Conservation (phyloP, 2,329 filamentous ascomycete species). For the Graphilbum sp. region DNA sequence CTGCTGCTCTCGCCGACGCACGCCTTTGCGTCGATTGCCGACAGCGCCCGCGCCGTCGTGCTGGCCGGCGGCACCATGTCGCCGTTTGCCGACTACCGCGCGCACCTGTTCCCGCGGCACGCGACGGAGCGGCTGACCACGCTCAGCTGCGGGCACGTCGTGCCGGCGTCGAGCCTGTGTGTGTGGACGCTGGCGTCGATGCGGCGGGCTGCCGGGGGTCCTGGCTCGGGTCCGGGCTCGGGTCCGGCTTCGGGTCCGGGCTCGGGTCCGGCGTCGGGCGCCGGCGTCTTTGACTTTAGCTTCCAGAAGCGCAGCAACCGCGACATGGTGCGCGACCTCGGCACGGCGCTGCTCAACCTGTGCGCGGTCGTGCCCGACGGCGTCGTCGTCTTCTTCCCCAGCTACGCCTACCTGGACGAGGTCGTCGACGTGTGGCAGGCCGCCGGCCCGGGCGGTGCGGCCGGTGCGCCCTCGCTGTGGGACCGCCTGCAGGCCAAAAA, state of each 20-base stretch:
- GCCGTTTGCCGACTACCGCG: slow-evolving; percentile 78
- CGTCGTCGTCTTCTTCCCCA: slow-evolving; percentile 88
- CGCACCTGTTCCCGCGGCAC: slow-evolving; percentile 71
- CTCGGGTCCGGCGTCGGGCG: slow-evolving; percentile 12
- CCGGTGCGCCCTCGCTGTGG: slow-evolving; percentile 28
- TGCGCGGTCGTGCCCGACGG: slow-evolving; percentile 69
- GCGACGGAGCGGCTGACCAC: slow-evolving; percentile 49
- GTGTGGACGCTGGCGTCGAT: slow-evolving; percentile 63
- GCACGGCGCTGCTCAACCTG: slow-evolving; percentile 53
- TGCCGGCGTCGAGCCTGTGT: slow-evolving; percentile 64
- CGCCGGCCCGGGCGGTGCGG: not conserved
- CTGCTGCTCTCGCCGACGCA: slow-evolving; percentile 81
- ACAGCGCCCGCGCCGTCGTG: slow-evolving; percentile 71
- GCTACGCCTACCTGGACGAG: slow-evolving; percentile 74
- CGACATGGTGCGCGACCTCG: slow-evolving; percentile 57
- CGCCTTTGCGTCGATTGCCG: slow-evolving; percentile 77
- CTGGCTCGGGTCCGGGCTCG: slow-evolving; percentile 6
- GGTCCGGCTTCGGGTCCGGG: too few relatives aligned
- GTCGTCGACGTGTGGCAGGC: slow-evolving; percentile 48
- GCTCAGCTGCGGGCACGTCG: slow-evolving; percentile 87
- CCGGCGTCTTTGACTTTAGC: slow-evolving; percentile 63
- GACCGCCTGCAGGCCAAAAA: slow-evolving; percentile 42
- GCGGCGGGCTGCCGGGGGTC: too few relatives aligned
- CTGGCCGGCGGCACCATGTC: slow-evolving; percentile 96
- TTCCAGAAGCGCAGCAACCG: slow-evolving; percentile 60